These are phyloP conservation scores for Fusarium sp. DNA, from an alignment of 2,329 filamentous ascomycete species.

Conservation along the genomic window DNA sequence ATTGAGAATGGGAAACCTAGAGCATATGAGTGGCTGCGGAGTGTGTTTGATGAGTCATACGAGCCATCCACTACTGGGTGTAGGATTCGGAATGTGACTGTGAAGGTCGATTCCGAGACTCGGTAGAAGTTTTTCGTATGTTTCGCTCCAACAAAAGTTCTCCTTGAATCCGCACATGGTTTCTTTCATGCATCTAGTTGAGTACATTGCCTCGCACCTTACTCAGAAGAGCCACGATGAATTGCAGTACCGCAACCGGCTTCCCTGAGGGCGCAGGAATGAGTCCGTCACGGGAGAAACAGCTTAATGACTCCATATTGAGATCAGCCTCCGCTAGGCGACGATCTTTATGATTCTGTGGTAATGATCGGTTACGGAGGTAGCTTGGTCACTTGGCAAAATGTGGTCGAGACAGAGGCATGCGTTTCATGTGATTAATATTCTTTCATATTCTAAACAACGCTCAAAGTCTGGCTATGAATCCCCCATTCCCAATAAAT, in stretches of 20 bases:
- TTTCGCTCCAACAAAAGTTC: background rate
- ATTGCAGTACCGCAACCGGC: no score
- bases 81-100: background rate
- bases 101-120: background rate
- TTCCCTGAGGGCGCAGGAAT: background rate
- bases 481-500: background rate
- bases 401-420: background rate
- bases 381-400: background rate
- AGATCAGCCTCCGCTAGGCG: background rate
- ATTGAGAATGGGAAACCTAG: conserved; percentile 35
- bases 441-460: background rate
- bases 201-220: background rate
- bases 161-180: background rate
- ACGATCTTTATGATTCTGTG: background rate
- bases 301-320: background rate
- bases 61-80: conserved; percentile 14
- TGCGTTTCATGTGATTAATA: background rate
- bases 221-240: background rate
- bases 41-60: conserved; percentile 27
- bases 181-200: background rate
- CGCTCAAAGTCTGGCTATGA: background rate
- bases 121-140: background rate
- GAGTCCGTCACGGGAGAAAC: background rate
- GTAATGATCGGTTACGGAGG: no score
- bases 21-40: conserved; percentile 17